phyloP scores from a whole-genome alignment of 208 protist species.

The Tetramitus jugosus region DNA sequence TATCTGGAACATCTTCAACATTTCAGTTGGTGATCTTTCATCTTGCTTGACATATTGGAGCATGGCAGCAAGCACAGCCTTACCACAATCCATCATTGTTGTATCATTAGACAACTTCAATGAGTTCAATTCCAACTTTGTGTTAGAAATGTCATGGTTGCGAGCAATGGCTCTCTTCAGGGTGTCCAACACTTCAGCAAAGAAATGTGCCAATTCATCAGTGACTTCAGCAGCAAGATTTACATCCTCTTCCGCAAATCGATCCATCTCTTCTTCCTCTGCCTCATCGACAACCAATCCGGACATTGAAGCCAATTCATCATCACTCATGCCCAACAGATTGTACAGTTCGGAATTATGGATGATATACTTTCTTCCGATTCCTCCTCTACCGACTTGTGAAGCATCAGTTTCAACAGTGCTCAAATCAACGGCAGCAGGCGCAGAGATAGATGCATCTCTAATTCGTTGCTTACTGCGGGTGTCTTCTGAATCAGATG shows the following conservation, averaged over 20 bases:
- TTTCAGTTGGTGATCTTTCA: background rate
- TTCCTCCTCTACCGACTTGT: conserved; percentile 5
- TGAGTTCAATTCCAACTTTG: conserved; percentile 39
- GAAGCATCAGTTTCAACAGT: background rate
- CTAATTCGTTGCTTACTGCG: no score
- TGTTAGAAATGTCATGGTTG: conserved; percentile 31
- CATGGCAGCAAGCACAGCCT: conserved; percentile 11
- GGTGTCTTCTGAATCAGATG: background rate
- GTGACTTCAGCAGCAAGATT: no score
- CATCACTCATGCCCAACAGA: no score
- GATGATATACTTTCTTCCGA: no score
- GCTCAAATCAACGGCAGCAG: background rate
- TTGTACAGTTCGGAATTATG: no score
- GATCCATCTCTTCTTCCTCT: no score
- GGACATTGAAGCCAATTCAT: no score
- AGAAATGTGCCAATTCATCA: no score
- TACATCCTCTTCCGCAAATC: no score
- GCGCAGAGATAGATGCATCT: no score
- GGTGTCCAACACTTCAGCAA: conserved; percentile 29
- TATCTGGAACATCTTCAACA: background rate
- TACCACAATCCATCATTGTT: conserved; percentile 29
- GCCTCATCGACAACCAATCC: no score
- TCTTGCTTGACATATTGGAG: background rate
- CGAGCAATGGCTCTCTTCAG: conserved; percentile 31
- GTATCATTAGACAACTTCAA: conserved; percentile 40